Base-by-base conservation (phyloP, 2,329 filamentous ascomycete genomes). In the Tolypocladium pustulatum region DNA sequence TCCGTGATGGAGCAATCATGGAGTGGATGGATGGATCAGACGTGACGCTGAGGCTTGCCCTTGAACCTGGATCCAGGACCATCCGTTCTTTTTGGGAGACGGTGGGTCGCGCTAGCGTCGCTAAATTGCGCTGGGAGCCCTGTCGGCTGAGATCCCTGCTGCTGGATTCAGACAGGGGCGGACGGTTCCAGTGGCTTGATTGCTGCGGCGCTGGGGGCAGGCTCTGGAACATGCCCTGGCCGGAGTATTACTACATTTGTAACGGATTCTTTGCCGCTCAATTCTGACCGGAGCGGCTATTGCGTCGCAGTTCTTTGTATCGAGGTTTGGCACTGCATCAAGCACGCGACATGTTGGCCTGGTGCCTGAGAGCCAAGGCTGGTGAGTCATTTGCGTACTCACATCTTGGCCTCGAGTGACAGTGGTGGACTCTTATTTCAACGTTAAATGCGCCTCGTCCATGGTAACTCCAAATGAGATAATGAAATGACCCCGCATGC, bases 31-130 rank as follows among this genome's bases (percentile, higher is more conserved):
- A 17, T 27, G 41, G 20, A 22, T 53, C 30, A 34, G 49, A 52
- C 8, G 49, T 52, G 49, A 52, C 20, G 49, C 49, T 52, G 49
- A 15, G 17, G 49, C 49, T 41, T 52, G 46, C 27, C 4, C 46
- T 51, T 17, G 27, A 32, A 51, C 46, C 46, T 30, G 15, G 46
- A 9, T n/a, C 46, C 20, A 52, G 17, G 46, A 30, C 46, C 46
- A 13, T 52, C 46, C 25, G 55, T 52, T 57, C 41, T 43, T 57
- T 52, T 57, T 57, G 37, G 55, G 55, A 30, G 55, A 38, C 36
- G 55, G 56, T 57, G 56, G 56, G 43, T 32, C 56, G 56, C 25
- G 13, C 22, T 57, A 53, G 43, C 56, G 41, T 17, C 9, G 43
- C 30, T 43, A 57, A 57, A 51, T 57, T 57, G 25, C 20, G 30